A percentile compares a stretch with the other conserved stretches of the same genome.
These are phyloP conservation scores for Ceratobasidium papillatum DNA, from an alignment of 1,284 basidiomycete species.

Conservation along the genomic window DNA sequence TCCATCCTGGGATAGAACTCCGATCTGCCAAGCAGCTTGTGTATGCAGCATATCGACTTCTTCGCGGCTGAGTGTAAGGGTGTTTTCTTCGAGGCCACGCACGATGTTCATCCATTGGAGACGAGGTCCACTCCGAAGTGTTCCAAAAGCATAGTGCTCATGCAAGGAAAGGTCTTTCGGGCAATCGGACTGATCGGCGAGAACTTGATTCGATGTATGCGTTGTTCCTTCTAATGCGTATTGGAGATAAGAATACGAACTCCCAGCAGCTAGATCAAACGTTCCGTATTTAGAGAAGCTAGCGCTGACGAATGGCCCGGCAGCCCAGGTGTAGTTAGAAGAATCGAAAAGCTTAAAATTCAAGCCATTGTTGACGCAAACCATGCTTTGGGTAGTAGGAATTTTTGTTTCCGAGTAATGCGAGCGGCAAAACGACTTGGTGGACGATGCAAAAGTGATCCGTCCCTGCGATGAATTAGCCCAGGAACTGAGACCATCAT, in stretches of 20 bases:
- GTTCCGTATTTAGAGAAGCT: slow-evolving; percentile 14
- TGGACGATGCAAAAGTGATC: slow-evolving; percentile 28
- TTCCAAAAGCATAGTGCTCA: slow-evolving; percentile 42
- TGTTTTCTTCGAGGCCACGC: slow-evolving; percentile 34
- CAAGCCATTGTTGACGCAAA: slow-evolving; percentile 37
- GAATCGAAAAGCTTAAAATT: slow-evolving; percentile 17
- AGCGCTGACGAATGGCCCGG: not conserved
- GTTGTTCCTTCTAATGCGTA: slow-evolving; percentile 14
- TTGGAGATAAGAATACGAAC: slow-evolving; percentile 18
- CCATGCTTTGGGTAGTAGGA: not conserved
- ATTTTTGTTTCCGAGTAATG: slow-evolving; percentile 23
- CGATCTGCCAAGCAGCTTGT: slow-evolving; percentile 53
- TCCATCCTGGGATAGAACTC: slow-evolving; percentile 46
- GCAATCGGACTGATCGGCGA: slow-evolving; percentile 36
- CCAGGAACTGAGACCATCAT: not conserved
- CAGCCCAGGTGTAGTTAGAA: not conserved
- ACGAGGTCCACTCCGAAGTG: slow-evolving; percentile 34
- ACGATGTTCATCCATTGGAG: slow-evolving; percentile 44
- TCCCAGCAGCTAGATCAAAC: not conserved
- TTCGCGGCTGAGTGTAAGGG: slow-evolving; percentile 21
- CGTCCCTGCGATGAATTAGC: not conserved
- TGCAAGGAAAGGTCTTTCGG: slow-evolving; percentile 29
- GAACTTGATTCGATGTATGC: slow-evolving; percentile 37
- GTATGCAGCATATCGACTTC: slow-evolving; percentile 40
- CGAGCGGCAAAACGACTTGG: slow-evolving; percentile 33